These are phyloP conservation scores for Fusarium sp. DNA, from an alignment of 2,329 filamentous ascomycete genomes.

Conservation along the genomic window DNA sequence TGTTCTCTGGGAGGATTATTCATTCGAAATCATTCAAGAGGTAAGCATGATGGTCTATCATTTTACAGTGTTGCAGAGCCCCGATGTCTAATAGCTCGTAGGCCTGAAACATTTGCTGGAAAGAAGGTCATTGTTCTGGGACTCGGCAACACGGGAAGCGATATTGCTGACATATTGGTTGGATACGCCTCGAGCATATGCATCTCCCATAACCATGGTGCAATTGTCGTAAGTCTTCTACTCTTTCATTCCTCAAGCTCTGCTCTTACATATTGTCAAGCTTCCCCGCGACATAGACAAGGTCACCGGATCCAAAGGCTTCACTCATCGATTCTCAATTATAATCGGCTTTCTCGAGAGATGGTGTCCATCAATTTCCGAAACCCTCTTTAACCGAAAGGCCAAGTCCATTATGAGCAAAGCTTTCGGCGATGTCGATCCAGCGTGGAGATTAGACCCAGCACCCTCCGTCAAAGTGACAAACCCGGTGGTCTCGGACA, in stretches of 20 bases:
- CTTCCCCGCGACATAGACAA: background rate
- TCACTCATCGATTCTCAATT: background rate
- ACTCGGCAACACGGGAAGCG: background rate
- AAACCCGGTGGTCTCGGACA: slow-evolving; percentile 46
- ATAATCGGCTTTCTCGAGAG: background rate
- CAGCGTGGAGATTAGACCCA: slow-evolving; percentile 37
- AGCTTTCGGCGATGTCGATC: background rate
- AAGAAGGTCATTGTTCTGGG: background rate
- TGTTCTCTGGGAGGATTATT: slow-evolving; percentile 29
- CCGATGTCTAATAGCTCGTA: background rate
- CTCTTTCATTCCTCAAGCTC: background rate
- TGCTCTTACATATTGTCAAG: background rate
- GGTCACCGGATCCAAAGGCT: background rate
- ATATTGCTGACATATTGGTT: background rate
- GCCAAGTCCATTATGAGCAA: background rate
- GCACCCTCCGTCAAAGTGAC: slow-evolving; percentile 44
- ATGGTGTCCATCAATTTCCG: background rate
- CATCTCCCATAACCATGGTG: background rate
- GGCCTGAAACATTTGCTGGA: background rate
- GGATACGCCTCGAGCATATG: background rate
- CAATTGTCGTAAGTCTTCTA: background rate
- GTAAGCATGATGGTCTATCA: background rate
- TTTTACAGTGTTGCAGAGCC: background rate
- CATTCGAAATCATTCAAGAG: background rate
- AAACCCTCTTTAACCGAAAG: background rate